Evolutionary conservation across 805 yeast genomes (phyloP).

Genomic region (Barnettozyma pratensis): DNA sequence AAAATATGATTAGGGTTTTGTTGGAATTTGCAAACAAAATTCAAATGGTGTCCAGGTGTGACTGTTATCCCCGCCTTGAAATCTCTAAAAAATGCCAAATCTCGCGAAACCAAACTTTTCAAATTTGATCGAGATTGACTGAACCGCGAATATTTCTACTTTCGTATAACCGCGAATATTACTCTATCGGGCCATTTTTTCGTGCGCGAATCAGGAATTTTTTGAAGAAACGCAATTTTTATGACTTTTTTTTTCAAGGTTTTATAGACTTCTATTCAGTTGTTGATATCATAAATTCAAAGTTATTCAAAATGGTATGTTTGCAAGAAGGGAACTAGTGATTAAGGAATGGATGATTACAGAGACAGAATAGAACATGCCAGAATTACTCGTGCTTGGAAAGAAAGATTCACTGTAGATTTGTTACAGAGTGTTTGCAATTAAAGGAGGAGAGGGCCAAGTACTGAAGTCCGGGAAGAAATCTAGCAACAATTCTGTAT

Average conservation of each 20-base stretch:
- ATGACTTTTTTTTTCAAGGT: conserved; percentile 4
- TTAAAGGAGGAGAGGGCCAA: too few relatives aligned
- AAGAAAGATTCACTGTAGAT: neutral
- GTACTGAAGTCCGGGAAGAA: too few relatives aligned
- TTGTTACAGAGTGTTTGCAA: too few relatives aligned
- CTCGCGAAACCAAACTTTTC: too few relatives aligned
- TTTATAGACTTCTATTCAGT: neutral
- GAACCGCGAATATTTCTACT: too few relatives aligned
- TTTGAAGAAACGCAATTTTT: conserved; percentile 1
- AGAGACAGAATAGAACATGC: neutral
- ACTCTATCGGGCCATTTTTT: neutral
- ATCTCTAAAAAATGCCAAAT: too few relatives aligned
- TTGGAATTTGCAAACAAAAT: neutral
- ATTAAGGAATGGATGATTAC: neutral
- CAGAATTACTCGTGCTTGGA: neutral
- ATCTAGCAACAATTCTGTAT: too few relatives aligned
- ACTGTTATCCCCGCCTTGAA: too few relatives aligned
- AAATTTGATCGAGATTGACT: too few relatives aligned
- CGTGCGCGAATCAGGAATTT: conserved; percentile 6
- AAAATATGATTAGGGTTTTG: too few relatives aligned
- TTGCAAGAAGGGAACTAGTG: neutral
- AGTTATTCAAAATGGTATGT: conserved; percentile 12
- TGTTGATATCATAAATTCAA: conserved; percentile 3
- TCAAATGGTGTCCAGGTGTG: neutral
- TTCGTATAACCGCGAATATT: neutral